Evolutionary conservation across 1,139 yeast species (phyloP).

Genomic region (Fermentozyma sake): DNA sequence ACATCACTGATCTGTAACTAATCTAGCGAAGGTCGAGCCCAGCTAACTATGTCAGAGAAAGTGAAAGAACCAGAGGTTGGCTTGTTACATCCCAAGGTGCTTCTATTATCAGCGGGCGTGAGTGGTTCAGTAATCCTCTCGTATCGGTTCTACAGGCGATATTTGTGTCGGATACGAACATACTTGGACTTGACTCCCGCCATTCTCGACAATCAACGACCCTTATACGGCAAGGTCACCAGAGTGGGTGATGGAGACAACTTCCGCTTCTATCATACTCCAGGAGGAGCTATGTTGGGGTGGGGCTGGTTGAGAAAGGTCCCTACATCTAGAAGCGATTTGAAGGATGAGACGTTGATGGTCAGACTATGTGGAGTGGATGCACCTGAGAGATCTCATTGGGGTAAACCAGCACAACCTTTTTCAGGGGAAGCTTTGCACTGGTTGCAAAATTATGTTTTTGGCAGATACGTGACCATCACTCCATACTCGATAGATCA

Average conservation of each 20-base stretch:
- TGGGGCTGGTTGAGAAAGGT: slow-evolving; percentile 85
- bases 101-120: slow-evolving; percentile 36
- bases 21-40: no score
- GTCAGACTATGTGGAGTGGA: slow-evolving; percentile 92
- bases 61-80: slow-evolving; percentile 14
- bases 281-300: slow-evolving; percentile 83
- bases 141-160: slow-evolving; percentile 30
- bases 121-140: slow-evolving; percentile 29
- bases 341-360: slow-evolving; percentile 57
- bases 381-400: slow-evolving; percentile 95
- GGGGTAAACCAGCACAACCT: slow-evolving; percentile 92
- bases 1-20: no score
- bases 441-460: slow-evolving; percentile 65
- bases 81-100: slow-evolving; percentile 37
- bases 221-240: slow-evolving; percentile 75
- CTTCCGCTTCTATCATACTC: slow-evolving; percentile 86
- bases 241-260: slow-evolving; percentile 97
- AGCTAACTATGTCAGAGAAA: no score
- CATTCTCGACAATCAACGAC: slow-evolving; percentile 28
- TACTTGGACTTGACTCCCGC: slow-evolving; percentile 38
- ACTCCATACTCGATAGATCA: slow-evolving; percentile 83
- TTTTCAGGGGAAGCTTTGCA: slow-evolving; percentile 75
- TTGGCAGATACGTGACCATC: slow-evolving; percentile 65
- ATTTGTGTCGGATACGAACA: slow-evolving; percentile 29
- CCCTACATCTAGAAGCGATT: slow-evolving; percentile 37